Base-by-base conservation (phyloP, 2,329 filamentous ascomycete genomes). In the Sporothrix brunneoviolacea region DNA sequence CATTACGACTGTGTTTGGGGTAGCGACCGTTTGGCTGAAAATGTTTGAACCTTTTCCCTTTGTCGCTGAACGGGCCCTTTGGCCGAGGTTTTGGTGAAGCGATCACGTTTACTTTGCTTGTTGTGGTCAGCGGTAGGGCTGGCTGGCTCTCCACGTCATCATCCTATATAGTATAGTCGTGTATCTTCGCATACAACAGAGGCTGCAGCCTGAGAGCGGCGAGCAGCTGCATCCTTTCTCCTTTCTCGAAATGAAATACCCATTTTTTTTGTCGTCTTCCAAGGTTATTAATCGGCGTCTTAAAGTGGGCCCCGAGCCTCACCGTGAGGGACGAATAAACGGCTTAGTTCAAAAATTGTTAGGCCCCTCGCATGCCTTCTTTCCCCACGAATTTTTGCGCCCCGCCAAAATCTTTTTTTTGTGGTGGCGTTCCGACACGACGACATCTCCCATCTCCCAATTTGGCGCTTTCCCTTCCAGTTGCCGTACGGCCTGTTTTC, bases 341-440 rank as follows among this genome's bases (percentile, higher is more conserved):
- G 30, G 44, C 37, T 33, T 18, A 6, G 33, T 3, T 35, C n/a
- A 4, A 9, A 47, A 47, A 37, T 35, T 30, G 19, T 45, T 18
- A 16, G 32, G 44, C 35, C 43, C 44, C 44, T 47, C 44, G 35
- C 24, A n/a, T 33, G 9, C 33, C 37, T 33, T 22, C 12, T 12
- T 47, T 54, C 55, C 49, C 55, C 52, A 56, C 50, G 40, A 47
- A 45, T 43, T 50, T 53, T 56, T 48, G 50, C 41, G 51, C 55
- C 56, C 55, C 56, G 32, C 51, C 55, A 53, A 51, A 53, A 50
- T 52, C 41, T 45, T 52, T 48, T 51, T 40, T 46, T 46, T 37
- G 36, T 44, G 44, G 28, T n/a, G n/a, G n/a, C n/a, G n/a, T 28
- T 28, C 5, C 24, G 24, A 28, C 10, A n/a, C 24, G 10, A 28